These are phyloP conservation scores for Penicillium verhagenii DNA, from an alignment of 495 filamentous ascomycete species.

Conservation along the genomic window DNA sequence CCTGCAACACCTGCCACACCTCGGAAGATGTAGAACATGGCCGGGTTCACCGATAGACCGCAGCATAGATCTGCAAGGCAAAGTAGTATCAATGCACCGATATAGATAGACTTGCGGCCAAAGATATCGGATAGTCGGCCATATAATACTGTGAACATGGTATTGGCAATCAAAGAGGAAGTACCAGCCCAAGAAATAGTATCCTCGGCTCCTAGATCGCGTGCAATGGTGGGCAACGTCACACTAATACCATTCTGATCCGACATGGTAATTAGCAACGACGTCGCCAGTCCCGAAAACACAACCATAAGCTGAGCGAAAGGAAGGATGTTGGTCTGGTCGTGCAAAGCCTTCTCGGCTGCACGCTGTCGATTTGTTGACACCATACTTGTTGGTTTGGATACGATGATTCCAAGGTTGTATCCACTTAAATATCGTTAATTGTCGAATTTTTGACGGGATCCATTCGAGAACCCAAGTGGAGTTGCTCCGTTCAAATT, in stretches of 20 bases:
- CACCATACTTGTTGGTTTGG: slow-evolving; percentile 22
- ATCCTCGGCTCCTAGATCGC: slow-evolving; percentile 52
- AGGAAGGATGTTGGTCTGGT: slow-evolving; percentile 59
- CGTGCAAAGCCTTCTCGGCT: slow-evolving; percentile 46
- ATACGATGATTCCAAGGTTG: background rate
- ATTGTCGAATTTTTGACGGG: background rate
- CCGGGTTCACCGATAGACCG: slow-evolving; percentile 47
- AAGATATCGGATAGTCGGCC: slow-evolving; percentile 59
- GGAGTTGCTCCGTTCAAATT: background rate
- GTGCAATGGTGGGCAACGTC: slow-evolving; percentile 58
- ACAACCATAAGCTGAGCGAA: slow-evolving; percentile 55
- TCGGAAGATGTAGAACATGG: slow-evolving; percentile 57
- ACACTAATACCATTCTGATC: slow-evolving; percentile 65
- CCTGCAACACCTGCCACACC: slow-evolving; percentile 55
- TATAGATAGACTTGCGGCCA: slow-evolving; percentile 53
- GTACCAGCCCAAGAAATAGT: slow-evolving; percentile 79
- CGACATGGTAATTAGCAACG: slow-evolving; percentile 56
- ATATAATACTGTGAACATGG: slow-evolving; percentile 64
- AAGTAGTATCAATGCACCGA: slow-evolving; percentile 46
- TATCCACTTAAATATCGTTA: background rate
- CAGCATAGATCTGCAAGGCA: slow-evolving; percentile 54
- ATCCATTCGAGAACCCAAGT: background rate
- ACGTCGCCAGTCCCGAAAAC: slow-evolving; percentile 52
- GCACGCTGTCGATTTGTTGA: slow-evolving; percentile 31
- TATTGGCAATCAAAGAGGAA: slow-evolving; percentile 70